Base-by-base conservation (phyloP, 2,329 filamentous ascomycete species). In the Ascochyta rabiei region DNA sequence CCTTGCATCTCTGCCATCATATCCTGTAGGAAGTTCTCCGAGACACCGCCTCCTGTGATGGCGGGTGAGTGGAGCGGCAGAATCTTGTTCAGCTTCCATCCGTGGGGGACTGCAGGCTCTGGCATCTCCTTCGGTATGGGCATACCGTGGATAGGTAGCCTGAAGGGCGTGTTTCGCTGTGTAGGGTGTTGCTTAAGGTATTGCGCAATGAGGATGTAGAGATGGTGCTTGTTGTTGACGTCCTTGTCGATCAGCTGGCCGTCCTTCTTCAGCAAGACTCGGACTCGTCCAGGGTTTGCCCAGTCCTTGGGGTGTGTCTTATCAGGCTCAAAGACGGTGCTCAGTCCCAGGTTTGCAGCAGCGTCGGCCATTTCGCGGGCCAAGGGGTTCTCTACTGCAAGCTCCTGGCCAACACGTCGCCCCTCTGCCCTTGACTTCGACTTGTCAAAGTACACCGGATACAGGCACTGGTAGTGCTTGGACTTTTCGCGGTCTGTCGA, bases 221-320 rank as follows among this genome's bases (percentile, higher is more conserved):
- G 86, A 70, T 96, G 91, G 73, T 96, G 90, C 79, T 98, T 90
- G 68, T 88, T 90, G 72, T 86, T 86, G 40, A 90, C 80, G 26
- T 76, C 77, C 23, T 76, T 65, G 59, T 81, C 82, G 33, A 81
- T 68, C 40, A 77, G 69, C 59, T 76, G 76, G 30, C 84, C 84
- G 56, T 84, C 80, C 59, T 83, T 86, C 74, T 86, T 88, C 51
- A 97, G 79, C 69, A 88, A 79, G 44, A 98, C 86, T 65, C 90
- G 87, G 60, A 98, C 90, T 55, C 95, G 84, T 3, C 95, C 95
- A 12, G 95, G 95, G 79, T 99, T 99, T 52, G 89, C 88, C 95
- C 95, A 99, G 80, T 99, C 95, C 78, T 95, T 93, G 6, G 95
- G 95, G 76, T 99, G 95, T 57, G 87, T 84, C 81, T 96, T 96